These are phyloP conservation scores for Cercophora samala DNA, from an alignment of 495 filamentous ascomycete species.

Conservation along the genomic window DNA sequence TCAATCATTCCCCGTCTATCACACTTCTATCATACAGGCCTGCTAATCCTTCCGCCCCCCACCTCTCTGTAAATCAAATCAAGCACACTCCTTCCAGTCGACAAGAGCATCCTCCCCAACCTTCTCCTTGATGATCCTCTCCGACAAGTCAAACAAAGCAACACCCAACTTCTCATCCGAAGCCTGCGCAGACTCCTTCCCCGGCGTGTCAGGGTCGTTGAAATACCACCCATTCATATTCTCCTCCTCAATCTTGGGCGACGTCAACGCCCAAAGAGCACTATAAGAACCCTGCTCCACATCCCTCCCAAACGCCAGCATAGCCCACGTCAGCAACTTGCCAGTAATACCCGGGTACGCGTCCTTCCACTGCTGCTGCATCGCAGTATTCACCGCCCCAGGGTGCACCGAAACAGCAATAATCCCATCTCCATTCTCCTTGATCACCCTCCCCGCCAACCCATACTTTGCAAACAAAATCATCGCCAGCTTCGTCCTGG, in stretches of 20 bases:
- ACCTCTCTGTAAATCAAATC: not conserved
- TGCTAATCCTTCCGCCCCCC: not conserved
- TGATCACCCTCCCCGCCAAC: constrained; percentile 39
- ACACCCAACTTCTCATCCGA: constrained; percentile 39
- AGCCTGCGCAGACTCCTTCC: constrained; percentile 41
- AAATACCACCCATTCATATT: constrained; percentile 44
- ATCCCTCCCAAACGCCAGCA: constrained; percentile 35
- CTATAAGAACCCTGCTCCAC: constrained; percentile 45
- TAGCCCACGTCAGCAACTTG: constrained; percentile 35
- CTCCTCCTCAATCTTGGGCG: constrained; percentile 43
- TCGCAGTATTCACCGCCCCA: constrained; percentile 44
- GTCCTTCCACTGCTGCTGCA: constrained; percentile 49
- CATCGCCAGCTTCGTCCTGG: constrained; percentile 54
- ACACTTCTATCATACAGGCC: no score
- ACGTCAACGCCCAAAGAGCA: constrained; percentile 41
- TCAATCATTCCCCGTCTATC: no score
- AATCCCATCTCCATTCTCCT: constrained; percentile 40
- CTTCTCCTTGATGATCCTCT: constrained; percentile 43
- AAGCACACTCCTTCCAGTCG: constrained; percentile 30
- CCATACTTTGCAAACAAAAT: constrained; percentile 51
- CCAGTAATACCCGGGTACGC: constrained; percentile 45
- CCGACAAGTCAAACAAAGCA: constrained; percentile 43
- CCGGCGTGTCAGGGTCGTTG: constrained; percentile 32
- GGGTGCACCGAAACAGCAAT: constrained; percentile 45
- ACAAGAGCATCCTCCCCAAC: constrained; percentile 40